Evolutionary conservation across 441 rosid genomes (phyloP).

Genomic region (Pelargonium cotyledonis): DNA sequence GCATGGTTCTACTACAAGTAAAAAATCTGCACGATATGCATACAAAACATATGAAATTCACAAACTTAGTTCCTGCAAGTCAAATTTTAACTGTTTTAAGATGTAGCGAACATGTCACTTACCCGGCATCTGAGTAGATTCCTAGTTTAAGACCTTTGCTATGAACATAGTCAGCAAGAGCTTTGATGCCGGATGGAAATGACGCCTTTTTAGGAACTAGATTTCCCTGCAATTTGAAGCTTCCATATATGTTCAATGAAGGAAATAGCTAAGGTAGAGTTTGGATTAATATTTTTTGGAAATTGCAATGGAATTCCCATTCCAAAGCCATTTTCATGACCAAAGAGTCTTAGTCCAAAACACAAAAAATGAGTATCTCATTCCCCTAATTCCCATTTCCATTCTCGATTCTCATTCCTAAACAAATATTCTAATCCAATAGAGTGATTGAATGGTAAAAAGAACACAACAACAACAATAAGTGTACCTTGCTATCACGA

Average conservation of each 20-base stretch:
- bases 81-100: neutral
- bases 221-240: conserved; percentile 40
- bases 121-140: conserved; percentile 71
- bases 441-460: neutral
- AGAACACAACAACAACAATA: conserved; percentile 3
- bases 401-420: neutral
- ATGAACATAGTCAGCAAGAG: conserved; percentile 65
- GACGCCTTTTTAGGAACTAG: conserved; percentile 46
- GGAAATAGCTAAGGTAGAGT: no score
- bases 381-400: neutral
- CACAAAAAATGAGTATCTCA: neutral
- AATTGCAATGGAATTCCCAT: no score
- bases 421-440: neutral
- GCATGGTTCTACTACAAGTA: conserved; percentile 63
- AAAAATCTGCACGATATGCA: conserved; percentile 36
- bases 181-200: conserved; percentile 63
- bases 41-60: neutral
- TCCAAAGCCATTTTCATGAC: no score
- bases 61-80: neutral
- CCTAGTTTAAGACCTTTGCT: conserved; percentile 70
- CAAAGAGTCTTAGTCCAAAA: no score
- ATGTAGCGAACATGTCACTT: conserved; percentile 25
- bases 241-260: neutral
- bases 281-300: no score
- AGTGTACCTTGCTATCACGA: conserved; percentile 59